Percentiles rank a stretch among this genome's conserved stretches.
These are phyloP conservation scores for Platanus orientalis DNA, from an alignment of 164 flowering plant species.

Conservation along the genomic window DNA sequence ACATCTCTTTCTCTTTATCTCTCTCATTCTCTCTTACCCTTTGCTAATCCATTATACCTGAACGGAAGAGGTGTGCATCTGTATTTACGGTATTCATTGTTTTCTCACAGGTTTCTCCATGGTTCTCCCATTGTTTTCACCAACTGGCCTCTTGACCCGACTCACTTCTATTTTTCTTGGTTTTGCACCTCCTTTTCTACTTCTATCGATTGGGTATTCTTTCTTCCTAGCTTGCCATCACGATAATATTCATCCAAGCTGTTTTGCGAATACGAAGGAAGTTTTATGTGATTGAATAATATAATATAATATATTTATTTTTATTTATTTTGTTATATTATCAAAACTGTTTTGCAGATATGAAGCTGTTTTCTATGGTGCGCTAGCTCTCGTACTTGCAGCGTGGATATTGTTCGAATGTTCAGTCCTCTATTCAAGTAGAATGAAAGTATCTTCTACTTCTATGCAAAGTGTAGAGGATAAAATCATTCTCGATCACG, in stretches of 20 bases:
- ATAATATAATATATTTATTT: too few species aligned
- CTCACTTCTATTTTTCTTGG: conserved; percentile 90
- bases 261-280: conserved; percentile 1
- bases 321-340: background rate
- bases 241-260: conserved; percentile 7
- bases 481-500: conserved; percentile 28
- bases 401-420: conserved; percentile 89
- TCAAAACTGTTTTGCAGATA: conserved; percentile 48
- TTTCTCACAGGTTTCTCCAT: conserved; percentile 56
- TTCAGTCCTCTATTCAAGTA: conserved; percentile 37
- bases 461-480: conserved; percentile 24
- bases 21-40: background rate
- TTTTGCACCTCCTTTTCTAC: conserved; percentile 87
- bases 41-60: background rate
- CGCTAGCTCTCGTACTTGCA: conserved; percentile 74
- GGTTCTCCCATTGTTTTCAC: conserved; percentile 80
- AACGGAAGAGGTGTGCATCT: background rate
- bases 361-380: conserved; percentile 89
- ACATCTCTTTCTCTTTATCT: background rate
- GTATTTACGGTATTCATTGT: conserved; percentile 8
- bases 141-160: conserved; percentile 59
- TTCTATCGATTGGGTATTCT: conserved; percentile 87
- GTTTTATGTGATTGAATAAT: conserved; percentile 8
- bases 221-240: conserved; percentile 6
- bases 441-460: conserved; percentile 25